Evolutionary conservation across 176 grass and related monocot species (phyloP), one percentile per base, ranked within the genome.

Genomic region (Ananas comosus): DNA sequence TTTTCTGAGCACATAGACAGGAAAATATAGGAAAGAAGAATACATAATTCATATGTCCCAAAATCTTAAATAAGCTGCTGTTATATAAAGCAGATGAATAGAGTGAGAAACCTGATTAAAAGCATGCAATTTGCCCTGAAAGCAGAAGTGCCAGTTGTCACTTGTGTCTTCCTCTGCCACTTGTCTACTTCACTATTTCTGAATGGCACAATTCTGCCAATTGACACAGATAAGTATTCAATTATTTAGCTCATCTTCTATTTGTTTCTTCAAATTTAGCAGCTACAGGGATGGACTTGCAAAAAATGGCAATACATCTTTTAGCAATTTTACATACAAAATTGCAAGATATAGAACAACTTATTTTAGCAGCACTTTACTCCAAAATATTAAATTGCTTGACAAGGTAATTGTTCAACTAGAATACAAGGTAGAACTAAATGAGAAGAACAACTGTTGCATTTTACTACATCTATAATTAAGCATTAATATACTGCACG

Each of bases 101-200:
- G 48, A 69, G 9, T 17, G 17, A 75, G 9, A 10, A 17, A 91
- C 92, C 88, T 96, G 92, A 88, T 96, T 96, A 79, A 96, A 96
- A 51, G 88, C 86, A 4, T 90, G 88, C 33, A 96, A 84, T 77
- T 92, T 96, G 66, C 86, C 93, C 81, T 97, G 72, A 97, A 72
- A 53, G 86, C 93, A 90, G 86, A 86, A 61, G 86, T 84, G 42
- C 93, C 93, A 3, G 84, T 88, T 53, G 85, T 92, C 49, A 92
- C 86, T 42, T 87, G 86, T 83, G 90, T 88, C 86, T 92, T 92
- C 76, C 89, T 87, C 63, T 97, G 89, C 89, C 93, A 97, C 77
- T 92, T 97, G 79, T 97, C 93, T 76, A 92, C 74, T 51, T 85
- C 90, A 65, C 65, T 81, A 70, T 97, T 90, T 76, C 84, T 85